Percentiles rank a stretch among this genome's conserved stretches.
These are phyloP conservation scores for Cucurbitaria berberidis DNA, from an alignment of 2,329 filamentous ascomycete species.

Conservation along the genomic window DNA sequence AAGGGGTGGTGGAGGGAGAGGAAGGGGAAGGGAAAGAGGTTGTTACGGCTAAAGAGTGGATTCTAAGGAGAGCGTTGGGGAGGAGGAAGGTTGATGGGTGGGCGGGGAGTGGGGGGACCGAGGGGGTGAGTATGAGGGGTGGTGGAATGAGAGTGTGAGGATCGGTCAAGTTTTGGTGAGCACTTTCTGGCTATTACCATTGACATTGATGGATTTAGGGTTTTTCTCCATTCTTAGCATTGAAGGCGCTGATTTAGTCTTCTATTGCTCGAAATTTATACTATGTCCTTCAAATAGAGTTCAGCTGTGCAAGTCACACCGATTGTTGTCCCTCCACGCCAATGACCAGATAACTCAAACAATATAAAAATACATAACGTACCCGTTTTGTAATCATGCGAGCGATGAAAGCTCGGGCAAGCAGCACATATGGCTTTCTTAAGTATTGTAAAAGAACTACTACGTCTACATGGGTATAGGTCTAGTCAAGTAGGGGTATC, in stretches of 20 bases:
- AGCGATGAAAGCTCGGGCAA: too few species aligned
- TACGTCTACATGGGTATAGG: background rate
- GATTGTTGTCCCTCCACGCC: background rate
- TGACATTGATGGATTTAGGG: too few species aligned
- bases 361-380: too few species aligned
- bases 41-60: conserved; percentile 53
- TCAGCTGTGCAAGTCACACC: too few species aligned
- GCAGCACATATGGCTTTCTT: background rate
- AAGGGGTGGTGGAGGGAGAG: conserved; percentile 35
- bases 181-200: too few species aligned
- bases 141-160: conserved; percentile 14
- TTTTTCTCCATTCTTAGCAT: too few species aligned
- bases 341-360: too few species aligned
- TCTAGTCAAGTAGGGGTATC: background rate
- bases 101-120: conserved; percentile 44
- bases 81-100: conserved; percentile 40
- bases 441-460: background rate
- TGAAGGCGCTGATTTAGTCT: too few species aligned
- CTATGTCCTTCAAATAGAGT: too few species aligned
- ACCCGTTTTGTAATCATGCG: too few species aligned
- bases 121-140: conserved; percentile 27
- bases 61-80: conserved; percentile 49
- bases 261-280: too few species aligned
- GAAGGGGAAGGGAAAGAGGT: conserved; percentile 33
- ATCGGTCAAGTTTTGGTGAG: background rate